A percentile compares a stretch with the other conserved stretches of the same genome.
Conservation (phyloP, 805 yeast genomes). For the Candida nanaspora region DNA sequence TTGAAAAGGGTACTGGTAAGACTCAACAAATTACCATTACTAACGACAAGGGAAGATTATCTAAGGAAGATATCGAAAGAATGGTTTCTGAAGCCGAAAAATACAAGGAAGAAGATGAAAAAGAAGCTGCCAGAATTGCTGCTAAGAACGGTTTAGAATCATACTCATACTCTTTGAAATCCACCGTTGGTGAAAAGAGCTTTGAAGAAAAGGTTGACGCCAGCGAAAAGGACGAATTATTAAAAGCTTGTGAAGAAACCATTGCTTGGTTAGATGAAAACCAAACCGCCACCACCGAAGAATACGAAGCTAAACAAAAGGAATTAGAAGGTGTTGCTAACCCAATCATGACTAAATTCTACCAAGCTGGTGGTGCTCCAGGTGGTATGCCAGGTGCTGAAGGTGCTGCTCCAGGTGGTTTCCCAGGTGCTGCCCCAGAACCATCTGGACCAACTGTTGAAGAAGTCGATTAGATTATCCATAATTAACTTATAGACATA, state of each 20-base stretch:
- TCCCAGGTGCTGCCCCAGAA: slow-evolving; percentile 33
- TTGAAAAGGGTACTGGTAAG: slow-evolving; percentile 98
- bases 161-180: slow-evolving; percentile 89
- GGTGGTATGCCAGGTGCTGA: slow-evolving; percentile 45
- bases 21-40: slow-evolving; percentile 95
- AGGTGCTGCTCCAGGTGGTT: slow-evolving; percentile 30
- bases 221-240: slow-evolving; percentile 46
- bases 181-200: slow-evolving; percentile 63
- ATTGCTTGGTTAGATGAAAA: slow-evolving; percentile 89
- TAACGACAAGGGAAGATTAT: slow-evolving; percentile 97
- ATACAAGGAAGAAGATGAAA: slow-evolving; percentile 93
- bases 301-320: slow-evolving; percentile 87
- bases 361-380: slow-evolving; percentile 77
- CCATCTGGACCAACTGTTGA: slow-evolving; percentile 70
- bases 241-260: slow-evolving; percentile 78
- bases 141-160: slow-evolving; percentile 96
- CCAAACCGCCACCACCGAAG: slow-evolving; percentile 90
- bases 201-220: slow-evolving; percentile 69
- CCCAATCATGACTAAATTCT: slow-evolving; percentile 96
- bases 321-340: slow-evolving; percentile 92
- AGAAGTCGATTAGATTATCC: slow-evolving; percentile 53
- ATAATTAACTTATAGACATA: background rate
- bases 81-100: slow-evolving; percentile 98
- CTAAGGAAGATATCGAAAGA: slow-evolving; percentile 95
- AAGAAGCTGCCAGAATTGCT: slow-evolving; percentile 86